A percentile compares a stretch with the other conserved stretches of the same genome.
Conservation (phyloP, 2,329 filamentous ascomycete genomes). For the Seiridium unicorne region DNA sequence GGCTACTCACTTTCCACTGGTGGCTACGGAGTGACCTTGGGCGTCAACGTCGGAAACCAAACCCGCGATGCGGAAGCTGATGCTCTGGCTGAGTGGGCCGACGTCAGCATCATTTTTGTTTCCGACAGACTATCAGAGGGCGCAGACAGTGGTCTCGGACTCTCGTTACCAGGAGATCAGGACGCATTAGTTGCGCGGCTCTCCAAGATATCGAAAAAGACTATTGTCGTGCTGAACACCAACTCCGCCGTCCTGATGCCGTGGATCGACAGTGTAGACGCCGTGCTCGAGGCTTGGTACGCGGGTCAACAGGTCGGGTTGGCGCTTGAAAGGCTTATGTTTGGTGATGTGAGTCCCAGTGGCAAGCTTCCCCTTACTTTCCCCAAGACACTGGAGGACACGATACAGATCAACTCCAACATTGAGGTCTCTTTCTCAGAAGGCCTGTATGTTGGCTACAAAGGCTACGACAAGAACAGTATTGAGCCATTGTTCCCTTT, state of each 20-base stretch:
- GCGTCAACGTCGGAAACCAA: constrained; percentile 6
- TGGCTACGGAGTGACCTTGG: constrained; percentile 14
- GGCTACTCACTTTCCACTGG: constrained; percentile 2
- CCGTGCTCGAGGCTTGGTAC: constrained; percentile 9
- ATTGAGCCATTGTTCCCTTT: background rate
- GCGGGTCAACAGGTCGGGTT: constrained; percentile 9
- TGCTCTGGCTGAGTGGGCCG: constrained; percentile 11
- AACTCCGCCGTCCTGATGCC: constrained; percentile 10
- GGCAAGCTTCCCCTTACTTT: constrained; percentile 14
- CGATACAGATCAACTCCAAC: constrained; percentile 2
- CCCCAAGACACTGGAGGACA: constrained; percentile 3
- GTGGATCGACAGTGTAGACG: constrained; percentile 4
- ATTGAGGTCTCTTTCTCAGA: background rate
- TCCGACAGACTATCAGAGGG: constrained; percentile 16
- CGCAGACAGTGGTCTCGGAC: constrained; percentile 13
- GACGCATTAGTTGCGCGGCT: constrained; percentile 7
- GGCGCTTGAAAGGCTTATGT: constrained; percentile 12
- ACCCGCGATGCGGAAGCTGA: constrained; percentile 12
- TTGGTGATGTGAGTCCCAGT: constrained; percentile 11
- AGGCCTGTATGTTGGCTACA: constrained; percentile 1
- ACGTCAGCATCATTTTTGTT: constrained; percentile 16
- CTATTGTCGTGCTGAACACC: constrained; percentile 9
- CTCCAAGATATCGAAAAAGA: background rate
- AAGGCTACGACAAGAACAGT: background rate
- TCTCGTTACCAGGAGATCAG: constrained; percentile 10